Conservation (phyloP, 305 asterid species). For the Solanum aculeatissimum region DNA sequence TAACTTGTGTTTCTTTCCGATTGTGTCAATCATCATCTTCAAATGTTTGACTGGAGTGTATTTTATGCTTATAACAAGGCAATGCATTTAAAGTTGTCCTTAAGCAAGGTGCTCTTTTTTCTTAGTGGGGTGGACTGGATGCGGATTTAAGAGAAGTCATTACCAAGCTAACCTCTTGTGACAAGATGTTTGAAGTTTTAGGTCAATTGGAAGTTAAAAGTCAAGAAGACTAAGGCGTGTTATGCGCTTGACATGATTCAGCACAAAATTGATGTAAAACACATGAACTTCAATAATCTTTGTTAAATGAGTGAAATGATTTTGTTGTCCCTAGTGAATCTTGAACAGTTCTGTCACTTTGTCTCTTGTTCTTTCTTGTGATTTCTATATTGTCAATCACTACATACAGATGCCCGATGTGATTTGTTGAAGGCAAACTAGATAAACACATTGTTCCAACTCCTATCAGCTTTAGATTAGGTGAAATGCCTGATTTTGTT, state of each 20-base stretch:
- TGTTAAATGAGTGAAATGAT: neutral
- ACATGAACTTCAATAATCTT: neutral
- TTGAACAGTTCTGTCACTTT: neutral
- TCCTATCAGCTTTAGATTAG: neutral
- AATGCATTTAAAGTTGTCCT: constrained; percentile 1
- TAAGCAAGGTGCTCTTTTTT: neutral
- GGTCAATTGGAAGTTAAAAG: neutral
- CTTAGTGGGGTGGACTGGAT: neutral
- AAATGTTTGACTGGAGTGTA: neutral
- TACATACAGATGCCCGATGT: neutral
- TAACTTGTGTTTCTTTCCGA: neutral
- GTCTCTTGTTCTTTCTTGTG: neutral
- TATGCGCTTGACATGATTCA: neutral
- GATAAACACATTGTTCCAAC: neutral
- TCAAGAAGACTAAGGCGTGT: neutral
- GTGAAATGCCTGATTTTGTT: neutral
- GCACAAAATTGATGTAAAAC: neutral
- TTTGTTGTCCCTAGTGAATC: neutral
- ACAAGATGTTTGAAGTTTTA: neutral
- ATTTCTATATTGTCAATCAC: neutral
- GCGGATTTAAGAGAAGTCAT: neutral
- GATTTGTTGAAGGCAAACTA: neutral
- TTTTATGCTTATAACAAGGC: neutral
- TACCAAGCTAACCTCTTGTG: neutral
- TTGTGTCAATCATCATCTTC: neutral